These are phyloP conservation scores for Pseudisothecium myosuroides DNA, from an alignment of 225 moss, liverwort and hornwort species.

Conservation along the genomic window DNA sequence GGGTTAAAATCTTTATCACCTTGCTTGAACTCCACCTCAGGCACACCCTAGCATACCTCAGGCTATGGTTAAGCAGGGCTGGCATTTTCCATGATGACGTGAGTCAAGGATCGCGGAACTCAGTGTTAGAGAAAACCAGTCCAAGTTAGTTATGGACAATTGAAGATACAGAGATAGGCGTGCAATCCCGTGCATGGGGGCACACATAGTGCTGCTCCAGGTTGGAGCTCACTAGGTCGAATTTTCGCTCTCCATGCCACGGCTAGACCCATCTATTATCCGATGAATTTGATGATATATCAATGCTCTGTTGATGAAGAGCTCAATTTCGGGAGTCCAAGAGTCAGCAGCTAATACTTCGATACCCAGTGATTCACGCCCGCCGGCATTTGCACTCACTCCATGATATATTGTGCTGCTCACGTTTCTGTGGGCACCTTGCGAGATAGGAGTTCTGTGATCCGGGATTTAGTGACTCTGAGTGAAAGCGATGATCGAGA, in stretches of 20 bases:
- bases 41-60: no score
- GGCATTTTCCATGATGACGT: background rate
- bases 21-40: background rate
- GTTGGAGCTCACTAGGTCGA: background rate
- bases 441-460: background rate
- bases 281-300: background rate
- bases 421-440: background rate
- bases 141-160: background rate
- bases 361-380: background rate
- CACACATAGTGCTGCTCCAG: background rate
- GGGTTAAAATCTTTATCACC: background rate
- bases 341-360: background rate
- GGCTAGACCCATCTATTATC: background rate
- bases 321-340: background rate
- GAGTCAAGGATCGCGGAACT: background rate
- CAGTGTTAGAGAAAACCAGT: background rate
- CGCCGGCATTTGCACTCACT: background rate
- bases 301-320: background rate
- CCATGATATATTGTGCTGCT: background rate
- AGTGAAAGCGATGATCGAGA: background rate
- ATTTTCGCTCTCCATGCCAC: background rate
- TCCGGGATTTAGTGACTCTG: background rate
- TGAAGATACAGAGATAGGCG: background rate
- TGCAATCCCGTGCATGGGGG: background rate
- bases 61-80: background rate